Base-by-base conservation (phyloP, 2,329 filamentous ascomycete species). In the Pyrenophora graminea region DNA sequence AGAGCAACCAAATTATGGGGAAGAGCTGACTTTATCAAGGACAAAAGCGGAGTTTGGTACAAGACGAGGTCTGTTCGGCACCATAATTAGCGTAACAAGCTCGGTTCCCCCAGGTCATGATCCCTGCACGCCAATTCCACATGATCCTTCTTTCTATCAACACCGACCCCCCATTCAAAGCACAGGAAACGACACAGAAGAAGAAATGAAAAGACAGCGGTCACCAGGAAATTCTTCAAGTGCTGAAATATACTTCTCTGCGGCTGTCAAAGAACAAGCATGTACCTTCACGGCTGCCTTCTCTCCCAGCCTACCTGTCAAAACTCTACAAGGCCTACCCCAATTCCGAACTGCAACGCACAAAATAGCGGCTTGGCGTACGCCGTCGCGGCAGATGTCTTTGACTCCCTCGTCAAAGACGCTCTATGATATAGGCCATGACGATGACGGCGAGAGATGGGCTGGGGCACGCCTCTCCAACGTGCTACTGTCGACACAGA, bases 391-490 rank as follows among this genome's bases (percentile, higher is more conserved):
- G 4, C 79, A 82, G 62, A 75, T 73, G 45, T 76, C 76, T 6
- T 64, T 82, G 15, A 72, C 68, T 9, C 68, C 71, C 12, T 53
- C 49, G 21, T 58, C 64, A 1, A 71, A 69, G 27, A 63, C 73
- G 0, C 49, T 75, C 4, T 79, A 75, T 57, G 73, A 78, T 33
- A 65, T 71, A 0, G 77, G 77, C 10, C 72, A 76, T 42, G 80
- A 82, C 47, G 81, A 83, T 51, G 80, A 83, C 55, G 81, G 80
- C 12, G 81, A 83, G 62, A 77, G 75, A 45, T 78, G 79, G 64
- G 80, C 74, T 0, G 81, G 79, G 4, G 76, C 74, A 49, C 73
- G 73, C 19, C 68, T 83, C 3, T 71, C 77, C 59, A 74, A 75
- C 48, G 72, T 82, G 18, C 72, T 83, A 10, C 69, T 72, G 19